Evolutionary conservation across 2,329 filamentous ascomycete species (phyloP).

Genomic region (Cytospora leucostoma): DNA sequence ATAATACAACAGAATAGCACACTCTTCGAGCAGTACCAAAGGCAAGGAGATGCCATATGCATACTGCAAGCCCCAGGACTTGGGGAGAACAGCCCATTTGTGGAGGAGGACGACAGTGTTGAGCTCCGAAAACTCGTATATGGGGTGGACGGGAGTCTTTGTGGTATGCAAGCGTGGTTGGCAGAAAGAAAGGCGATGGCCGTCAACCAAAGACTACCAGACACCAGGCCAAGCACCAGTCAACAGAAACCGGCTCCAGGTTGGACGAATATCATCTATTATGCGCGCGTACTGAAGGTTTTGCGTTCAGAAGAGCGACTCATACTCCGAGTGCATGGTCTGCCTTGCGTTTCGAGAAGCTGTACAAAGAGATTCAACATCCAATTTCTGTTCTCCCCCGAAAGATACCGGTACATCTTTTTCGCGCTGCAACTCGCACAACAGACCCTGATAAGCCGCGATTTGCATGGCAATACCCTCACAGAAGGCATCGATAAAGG

Average conservation of each 20-base stretch:
- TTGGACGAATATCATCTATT: constrained; percentile 30
- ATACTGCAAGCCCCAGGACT: constrained; percentile 30
- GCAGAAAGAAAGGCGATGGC: background rate
- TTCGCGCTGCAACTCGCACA: constrained; percentile 28
- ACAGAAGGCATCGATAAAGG: background rate
- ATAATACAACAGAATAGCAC: constrained; percentile 8
- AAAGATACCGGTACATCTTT: constrained; percentile 21
- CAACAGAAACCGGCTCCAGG: constrained; percentile 11
- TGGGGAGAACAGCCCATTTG: constrained; percentile 30
- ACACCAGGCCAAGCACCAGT: background rate
- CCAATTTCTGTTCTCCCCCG: constrained; percentile 25
- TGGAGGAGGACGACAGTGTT: constrained; percentile 32
- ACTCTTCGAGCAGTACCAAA: constrained; percentile 4
- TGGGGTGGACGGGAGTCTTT: constrained; percentile 9
- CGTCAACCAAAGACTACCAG: background rate
- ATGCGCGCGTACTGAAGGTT: constrained; percentile 30
- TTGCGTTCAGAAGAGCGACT: constrained; percentile 28
- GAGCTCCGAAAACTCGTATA: constrained; percentile 30
- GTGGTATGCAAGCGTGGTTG: constrained; percentile 20
- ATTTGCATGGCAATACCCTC: background rate
- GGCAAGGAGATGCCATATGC: constrained; percentile 19
- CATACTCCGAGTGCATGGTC: constrained; percentile 26
- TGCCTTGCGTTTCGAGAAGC: constrained; percentile 13
- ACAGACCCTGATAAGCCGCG: constrained; percentile 20
- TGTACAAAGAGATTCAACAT: constrained; percentile 30